A percentile compares a stretch with the other conserved stretches of the same genome.
Evolutionary conservation across 2,329 filamentous ascomycete genomes (phyloP).

Genomic region (Akanthomyces dipterigenus): DNA sequence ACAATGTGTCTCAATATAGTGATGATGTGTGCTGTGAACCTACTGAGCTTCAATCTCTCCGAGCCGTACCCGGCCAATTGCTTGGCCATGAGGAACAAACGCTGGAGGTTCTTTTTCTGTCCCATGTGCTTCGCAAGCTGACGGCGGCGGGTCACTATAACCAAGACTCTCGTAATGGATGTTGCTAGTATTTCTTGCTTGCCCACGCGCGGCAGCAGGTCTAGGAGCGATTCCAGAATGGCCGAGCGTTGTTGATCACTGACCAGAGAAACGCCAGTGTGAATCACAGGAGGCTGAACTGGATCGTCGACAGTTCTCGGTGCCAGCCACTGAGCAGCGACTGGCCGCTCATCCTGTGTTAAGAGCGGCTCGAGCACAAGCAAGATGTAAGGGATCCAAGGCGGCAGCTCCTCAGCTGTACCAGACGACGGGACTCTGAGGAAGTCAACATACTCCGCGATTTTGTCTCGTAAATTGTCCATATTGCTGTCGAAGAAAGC

Average conservation of each 20-base stretch:
- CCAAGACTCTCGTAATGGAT: constrained; percentile 74
- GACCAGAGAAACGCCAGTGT: constrained; percentile 50
- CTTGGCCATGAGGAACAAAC: constrained; percentile 91
- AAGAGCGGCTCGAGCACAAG: constrained; percentile 85
- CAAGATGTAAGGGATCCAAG: constrained; percentile 87
- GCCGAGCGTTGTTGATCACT: constrained; percentile 57
- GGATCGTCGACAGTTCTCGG: constrained; percentile 44
- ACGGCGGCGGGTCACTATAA: constrained; percentile 78
- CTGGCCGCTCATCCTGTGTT: constrained; percentile 80
- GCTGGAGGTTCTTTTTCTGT: constrained; percentile 82
- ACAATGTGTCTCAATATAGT: constrained; percentile 85
- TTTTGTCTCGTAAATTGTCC: constrained; percentile 67
- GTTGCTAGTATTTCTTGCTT: constrained; percentile 82
- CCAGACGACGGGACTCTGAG: constrained; percentile 63
- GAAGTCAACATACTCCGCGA: constrained; percentile 70
- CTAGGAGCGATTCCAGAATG: constrained; percentile 71
- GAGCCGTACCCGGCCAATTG: constrained; percentile 77
- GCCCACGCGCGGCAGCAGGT: constrained; percentile 76
- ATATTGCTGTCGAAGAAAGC: constrained; percentile 73
- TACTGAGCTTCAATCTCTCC: constrained; percentile 56
- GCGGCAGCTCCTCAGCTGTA: constrained; percentile 69
- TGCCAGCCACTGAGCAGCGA: constrained; percentile 62
- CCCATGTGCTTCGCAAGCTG: constrained; percentile 68
- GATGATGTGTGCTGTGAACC: constrained; percentile 60
- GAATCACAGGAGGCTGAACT: constrained; percentile 50